Percentiles rank a stretch among this genome's conserved stretches.
phyloP scores from a whole-genome alignment of 2,329 filamentous ascomycete species.

The Sclerotinia glacialis region DNA sequence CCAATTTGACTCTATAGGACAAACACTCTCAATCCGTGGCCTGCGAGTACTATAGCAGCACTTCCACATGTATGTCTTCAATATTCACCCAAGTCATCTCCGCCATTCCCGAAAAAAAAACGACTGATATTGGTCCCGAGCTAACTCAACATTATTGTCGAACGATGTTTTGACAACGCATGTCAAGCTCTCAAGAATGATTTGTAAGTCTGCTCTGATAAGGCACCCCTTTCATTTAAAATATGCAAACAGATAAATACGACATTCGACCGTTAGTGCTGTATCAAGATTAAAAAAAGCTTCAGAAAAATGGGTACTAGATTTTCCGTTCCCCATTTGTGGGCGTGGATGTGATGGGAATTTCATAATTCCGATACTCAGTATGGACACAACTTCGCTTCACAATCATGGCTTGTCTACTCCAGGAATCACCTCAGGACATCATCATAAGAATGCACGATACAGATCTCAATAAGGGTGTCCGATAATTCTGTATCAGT shows the following conservation, averaged over 20 bases:
- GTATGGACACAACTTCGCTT: background rate
- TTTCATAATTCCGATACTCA: background rate
- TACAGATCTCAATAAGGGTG: background rate
- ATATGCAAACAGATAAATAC: background rate
- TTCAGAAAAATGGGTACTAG: background rate
- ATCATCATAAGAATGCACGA: background rate
- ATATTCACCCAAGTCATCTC: background rate
- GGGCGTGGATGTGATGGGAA: background rate
- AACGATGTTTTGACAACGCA: background rate
- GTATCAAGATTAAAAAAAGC: background rate
- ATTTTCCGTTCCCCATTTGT: background rate
- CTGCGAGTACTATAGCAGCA: background rate
- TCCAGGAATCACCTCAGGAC: background rate
- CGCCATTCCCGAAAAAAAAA: background rate
- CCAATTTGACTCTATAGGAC: background rate
- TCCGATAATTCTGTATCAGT: background rate
- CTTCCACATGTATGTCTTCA: background rate
- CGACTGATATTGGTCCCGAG: background rate
- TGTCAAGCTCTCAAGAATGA: background rate
- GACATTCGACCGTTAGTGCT: background rate
- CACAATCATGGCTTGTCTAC: background rate
- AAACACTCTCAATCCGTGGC: background rate
- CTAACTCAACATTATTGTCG: background rate
- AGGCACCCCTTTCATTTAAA: constrained; percentile 1
- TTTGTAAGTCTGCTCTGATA: constrained; percentile 1